phyloP scores from a whole-genome alignment of 140 eudicot species.

The Bidens hawaiensis region DNA sequence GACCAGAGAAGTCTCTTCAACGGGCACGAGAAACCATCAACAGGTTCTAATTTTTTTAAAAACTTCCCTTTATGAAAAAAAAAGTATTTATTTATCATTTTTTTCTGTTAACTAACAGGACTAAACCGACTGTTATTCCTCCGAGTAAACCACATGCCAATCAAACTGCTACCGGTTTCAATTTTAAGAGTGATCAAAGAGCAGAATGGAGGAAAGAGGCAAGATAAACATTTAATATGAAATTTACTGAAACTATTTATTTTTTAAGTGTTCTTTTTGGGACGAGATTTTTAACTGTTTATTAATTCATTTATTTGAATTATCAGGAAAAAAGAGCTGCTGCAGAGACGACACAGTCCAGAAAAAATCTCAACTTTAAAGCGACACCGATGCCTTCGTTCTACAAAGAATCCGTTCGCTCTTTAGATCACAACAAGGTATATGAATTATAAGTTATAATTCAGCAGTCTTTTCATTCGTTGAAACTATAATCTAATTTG shows the following conservation, averaged over 20 bases:
- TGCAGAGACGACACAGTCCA: constrained; percentile 38
- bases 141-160: constrained; percentile 17
- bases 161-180: constrained; percentile 32
- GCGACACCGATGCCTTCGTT: constrained; percentile 76
- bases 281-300: neutral
- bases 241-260: neutral
- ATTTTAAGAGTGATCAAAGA: constrained; percentile 41
- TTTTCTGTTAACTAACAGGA: constrained; percentile 26
- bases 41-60: constrained; percentile 40
- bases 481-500: neutral
- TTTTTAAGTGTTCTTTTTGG: neutral
- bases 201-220: constrained; percentile 66
- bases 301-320: neutral
- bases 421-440: constrained; percentile 48
- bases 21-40: constrained; percentile 30
- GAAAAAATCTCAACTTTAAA: constrained; percentile 51
- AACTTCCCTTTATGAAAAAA: neutral
- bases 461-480: neutral
- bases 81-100: neutral
- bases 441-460: neutral
- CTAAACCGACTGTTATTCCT: constrained; percentile 23
- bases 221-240: constrained; percentile 14
- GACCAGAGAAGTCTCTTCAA: constrained; percentile 31
- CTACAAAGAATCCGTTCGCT: constrained; percentile 35
- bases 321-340: constrained; percentile 52